Evolutionary conservation across 2,329 filamentous ascomycete species (phyloP).

Genomic region (Dothistroma pini): DNA sequence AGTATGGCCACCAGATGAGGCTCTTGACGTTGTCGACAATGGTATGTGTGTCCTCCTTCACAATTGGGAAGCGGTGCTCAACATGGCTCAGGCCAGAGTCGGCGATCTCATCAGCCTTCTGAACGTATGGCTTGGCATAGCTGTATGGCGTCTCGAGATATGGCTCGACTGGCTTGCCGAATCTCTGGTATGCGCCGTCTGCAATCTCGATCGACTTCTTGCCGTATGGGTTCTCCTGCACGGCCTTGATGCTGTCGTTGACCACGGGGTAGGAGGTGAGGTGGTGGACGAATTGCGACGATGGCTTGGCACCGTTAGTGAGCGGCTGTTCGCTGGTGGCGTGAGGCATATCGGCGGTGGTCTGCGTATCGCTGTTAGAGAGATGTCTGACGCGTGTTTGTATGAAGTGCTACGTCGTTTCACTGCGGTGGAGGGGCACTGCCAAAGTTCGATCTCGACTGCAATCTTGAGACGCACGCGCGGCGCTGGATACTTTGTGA

Average conservation of each 20-base stretch:
- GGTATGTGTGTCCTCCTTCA: slow-evolving; percentile 49
- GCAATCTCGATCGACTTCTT: slow-evolving; percentile 76
- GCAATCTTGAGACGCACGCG: neutral
- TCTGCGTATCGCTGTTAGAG: slow-evolving; percentile 1
- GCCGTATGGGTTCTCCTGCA: slow-evolving; percentile 79
- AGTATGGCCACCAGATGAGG: slow-evolving; percentile 56
- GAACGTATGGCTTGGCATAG: slow-evolving; percentile 80
- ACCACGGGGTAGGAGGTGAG: slow-evolving; percentile 80
- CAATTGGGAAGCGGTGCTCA: slow-evolving; percentile 56
- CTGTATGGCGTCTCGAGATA: slow-evolving; percentile 75
- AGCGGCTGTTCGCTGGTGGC: slow-evolving; percentile 38
- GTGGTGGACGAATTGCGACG: slow-evolving; percentile 55
- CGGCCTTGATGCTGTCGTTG: slow-evolving; percentile 69
- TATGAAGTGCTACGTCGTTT: neutral
- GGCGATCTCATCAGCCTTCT: slow-evolving; percentile 73
- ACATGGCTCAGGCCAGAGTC: slow-evolving; percentile 43
- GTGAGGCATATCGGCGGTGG: slow-evolving; percentile 44
- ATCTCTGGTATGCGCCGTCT: slow-evolving; percentile 68
- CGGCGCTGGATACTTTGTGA: neutral
- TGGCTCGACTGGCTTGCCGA: slow-evolving; percentile 74
- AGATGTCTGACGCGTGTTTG: neutral
- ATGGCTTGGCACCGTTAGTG: slow-evolving; percentile 49
- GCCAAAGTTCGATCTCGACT: neutral
- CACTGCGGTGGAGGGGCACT: neutral
- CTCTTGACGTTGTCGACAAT: slow-evolving; percentile 59